phyloP scores from a whole-genome alignment of 2,329 filamentous ascomycete species.

The Cytospora piceicola region DNA sequence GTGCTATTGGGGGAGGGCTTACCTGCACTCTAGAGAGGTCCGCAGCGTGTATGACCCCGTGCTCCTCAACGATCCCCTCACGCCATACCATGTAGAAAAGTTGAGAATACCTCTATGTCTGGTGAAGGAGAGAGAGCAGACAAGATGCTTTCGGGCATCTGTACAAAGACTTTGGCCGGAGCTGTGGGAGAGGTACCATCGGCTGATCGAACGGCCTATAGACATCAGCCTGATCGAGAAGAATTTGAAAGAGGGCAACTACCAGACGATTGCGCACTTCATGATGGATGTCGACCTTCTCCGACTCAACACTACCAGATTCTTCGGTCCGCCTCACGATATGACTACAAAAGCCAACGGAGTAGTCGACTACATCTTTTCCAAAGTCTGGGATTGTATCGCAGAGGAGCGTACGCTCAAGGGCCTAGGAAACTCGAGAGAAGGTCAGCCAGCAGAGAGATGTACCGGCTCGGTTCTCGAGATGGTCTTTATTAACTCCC shows the following conservation, averaged over 20 bases:
- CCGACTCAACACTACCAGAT: slow-evolving; percentile 4
- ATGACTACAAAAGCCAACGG: background rate
- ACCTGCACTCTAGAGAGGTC: no score
- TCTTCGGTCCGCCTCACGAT: background rate
- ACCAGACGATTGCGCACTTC: slow-evolving; percentile 1
- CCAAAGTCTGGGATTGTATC: no score
- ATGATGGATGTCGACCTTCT: slow-evolving; percentile 9
- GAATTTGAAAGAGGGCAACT: background rate
- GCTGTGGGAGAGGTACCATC: background rate
- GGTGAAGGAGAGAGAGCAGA: background rate
- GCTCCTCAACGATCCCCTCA: background rate
- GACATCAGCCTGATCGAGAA: slow-evolving; percentile 8
- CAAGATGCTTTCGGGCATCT: background rate
- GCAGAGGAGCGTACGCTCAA: no score
- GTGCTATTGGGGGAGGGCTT: background rate
- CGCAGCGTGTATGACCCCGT: background rate
- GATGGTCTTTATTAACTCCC: background rate
- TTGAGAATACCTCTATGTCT: background rate
- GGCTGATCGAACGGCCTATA: slow-evolving; percentile 1
- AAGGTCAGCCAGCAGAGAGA: no score
- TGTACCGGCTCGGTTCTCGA: background rate
- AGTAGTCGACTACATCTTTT: no score
- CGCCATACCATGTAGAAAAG: background rate
- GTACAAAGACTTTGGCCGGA: background rate
- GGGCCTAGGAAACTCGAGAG: no score